Conservation (phyloP, 768 basidiomycete genomes). For the Termitomyces sp. region DNA sequence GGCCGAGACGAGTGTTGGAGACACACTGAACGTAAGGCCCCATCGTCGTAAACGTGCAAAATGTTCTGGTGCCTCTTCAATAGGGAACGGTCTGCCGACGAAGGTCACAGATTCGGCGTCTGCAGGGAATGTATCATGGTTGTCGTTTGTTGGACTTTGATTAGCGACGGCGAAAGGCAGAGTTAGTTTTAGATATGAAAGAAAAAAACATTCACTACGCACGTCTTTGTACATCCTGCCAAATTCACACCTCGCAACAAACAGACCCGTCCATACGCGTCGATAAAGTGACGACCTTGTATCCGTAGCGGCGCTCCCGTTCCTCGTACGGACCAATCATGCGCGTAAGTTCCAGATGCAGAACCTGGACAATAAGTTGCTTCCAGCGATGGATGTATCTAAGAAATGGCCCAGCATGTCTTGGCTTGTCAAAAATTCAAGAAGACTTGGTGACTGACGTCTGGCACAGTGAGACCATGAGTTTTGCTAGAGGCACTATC, state of each 20-base stretch:
- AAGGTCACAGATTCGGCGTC: conserved; percentile 69
- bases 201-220: conserved; percentile 19
- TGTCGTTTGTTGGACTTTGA: conserved; percentile 61
- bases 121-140: conserved; percentile 63
- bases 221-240: conserved; percentile 81
- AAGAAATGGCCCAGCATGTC: not conserved
- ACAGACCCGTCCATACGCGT: conserved; percentile 75
- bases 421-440: not conserved
- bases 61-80: conserved; percentile 84
- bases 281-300: conserved; percentile 79
- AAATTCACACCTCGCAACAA: conserved; percentile 82
- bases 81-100: conserved; percentile 86
- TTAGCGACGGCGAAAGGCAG: not conserved
- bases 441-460: not conserved
- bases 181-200: conserved; percentile 8
- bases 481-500: conserved; percentile 17
- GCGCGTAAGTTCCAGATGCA: conserved; percentile 46
- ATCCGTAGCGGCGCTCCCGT: conserved; percentile 54
- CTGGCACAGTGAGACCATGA: not conserved
- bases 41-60: conserved; percentile 76
- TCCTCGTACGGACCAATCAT: conserved; percentile 61
- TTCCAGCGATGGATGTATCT: conserved; percentile 43
- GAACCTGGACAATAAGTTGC: conserved; percentile 43
- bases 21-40: conserved; percentile 83
- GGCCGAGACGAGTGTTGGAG: not conserved